Evolutionary conservation across 2,329 filamentous ascomycete species (phyloP), one percentile per base, ranked within the genome.

Genomic region (Sclerotiophoma versabilis): DNA sequence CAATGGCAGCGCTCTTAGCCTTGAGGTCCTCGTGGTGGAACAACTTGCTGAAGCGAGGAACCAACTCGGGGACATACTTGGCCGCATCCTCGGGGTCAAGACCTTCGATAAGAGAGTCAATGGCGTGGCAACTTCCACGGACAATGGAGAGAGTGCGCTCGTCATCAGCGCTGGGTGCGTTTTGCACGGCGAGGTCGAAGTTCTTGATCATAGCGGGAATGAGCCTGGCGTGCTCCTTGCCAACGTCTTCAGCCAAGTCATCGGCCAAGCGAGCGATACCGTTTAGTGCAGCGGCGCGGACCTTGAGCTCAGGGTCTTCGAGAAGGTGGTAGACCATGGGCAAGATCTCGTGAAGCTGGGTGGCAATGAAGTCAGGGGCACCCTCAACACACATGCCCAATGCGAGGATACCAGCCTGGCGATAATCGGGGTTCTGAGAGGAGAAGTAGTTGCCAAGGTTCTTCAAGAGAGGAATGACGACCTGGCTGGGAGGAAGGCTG

Each of bases 381-480:
- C 95, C 95, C 81, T 98, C 95, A 47, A 96, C 93, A 66, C 91
- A 93, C 81, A 93, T 96, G 55, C 93, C 93, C 5, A 99, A 84
- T 42, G 93, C 89, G 59, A 98, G 83, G 71, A 98, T 95, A 77
- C 91, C 93, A 49, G 93, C 93, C 77, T 93, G 90, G 56, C 93
- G 88, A 79, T 90, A 89, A 66, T 91, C 87, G 29, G 92, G 84
- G 69, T 96, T 84, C 55, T 83, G 77, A 71, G 86, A 88, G 65
- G 84, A 84, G 64, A 93, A 91, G 72, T 95, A 97, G 64, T 85
- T 84, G 30, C 91, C 88, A 63, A 98, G 89, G 47, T 91, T 87
- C 65, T 96, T 90, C 26, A 99, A 86, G 2, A 99, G 84, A 39
- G 95, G 93, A 19, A 97, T 92, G 52, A 97, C 89, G 30, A 97